Base-by-base conservation (phyloP, 108 stramenopile species). In the Nannochloropsis salina region DNA sequence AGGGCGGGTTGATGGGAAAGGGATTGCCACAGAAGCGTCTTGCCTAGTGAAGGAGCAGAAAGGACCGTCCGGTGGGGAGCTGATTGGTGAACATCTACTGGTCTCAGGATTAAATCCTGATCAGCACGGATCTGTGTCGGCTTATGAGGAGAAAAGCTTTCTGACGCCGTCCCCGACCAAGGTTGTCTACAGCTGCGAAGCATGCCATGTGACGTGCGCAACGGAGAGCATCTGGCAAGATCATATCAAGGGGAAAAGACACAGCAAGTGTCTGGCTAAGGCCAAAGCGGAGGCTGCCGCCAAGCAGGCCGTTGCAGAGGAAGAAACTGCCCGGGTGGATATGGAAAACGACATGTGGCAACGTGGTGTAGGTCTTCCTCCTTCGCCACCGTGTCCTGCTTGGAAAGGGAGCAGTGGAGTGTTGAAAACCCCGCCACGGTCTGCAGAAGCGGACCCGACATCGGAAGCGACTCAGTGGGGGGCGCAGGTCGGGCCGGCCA, bases 221-320 rank as follows among this genome's bases (percentile, higher is more conserved):
- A 84, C 47, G 42, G 80, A 80, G 31, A 45, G 40, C 12, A 84
- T 84, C 42, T 88, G 84, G 79, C 83, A 83, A 83, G 84, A 84
- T 21, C 87, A 88, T 81, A 41, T 88, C 9, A 45, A 80, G 80
- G 87, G 87, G 44, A 88, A 84, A 42, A 42, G 87, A 42, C 87
- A 88, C 84, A 88, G 87, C 83, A 80, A 80, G 22, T 79, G 45
- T 44, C 4, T 42, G 4, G 3, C 31, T 18, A 31, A 31, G 83
- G 83, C 44, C 43, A 18, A 40, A 84, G 41, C 31, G 18, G 44
- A 84, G 83, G 83, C 44, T 43, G 83, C 22, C 44, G 12, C 11
- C 44, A 44, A 22, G 21, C 83, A 84, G 20, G 51, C 42, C 5
- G 9, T 9, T 18, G 82, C 41, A 81, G 86, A 82, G 81, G 81